A percentile compares a stretch with the other conserved stretches of the same genome.
phyloP scores from a whole-genome alignment of 805 yeast genomes.

The Candida alai region DNA sequence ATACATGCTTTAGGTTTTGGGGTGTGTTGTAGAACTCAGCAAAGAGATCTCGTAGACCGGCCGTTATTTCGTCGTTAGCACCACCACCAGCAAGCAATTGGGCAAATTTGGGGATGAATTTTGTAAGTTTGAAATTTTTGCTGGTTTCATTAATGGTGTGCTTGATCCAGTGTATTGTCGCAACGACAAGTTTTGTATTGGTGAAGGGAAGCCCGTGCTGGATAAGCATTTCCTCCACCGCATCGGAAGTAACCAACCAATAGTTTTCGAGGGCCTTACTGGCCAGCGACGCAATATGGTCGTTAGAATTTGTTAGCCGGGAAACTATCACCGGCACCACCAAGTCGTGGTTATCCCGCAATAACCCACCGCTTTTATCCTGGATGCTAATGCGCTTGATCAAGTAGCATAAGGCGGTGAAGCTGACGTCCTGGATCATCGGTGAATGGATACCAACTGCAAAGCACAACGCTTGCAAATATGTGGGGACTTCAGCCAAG shows the following conservation, averaged over 20 bases:
- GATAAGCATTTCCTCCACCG: constrained; percentile 43
- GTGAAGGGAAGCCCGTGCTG: constrained; percentile 42
- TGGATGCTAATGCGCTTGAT: constrained; percentile 58
- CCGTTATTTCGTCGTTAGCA: constrained; percentile 12
- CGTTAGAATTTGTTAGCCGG: constrained; percentile 39
- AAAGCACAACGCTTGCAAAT: constrained; percentile 46
- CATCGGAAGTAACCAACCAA: constrained; percentile 49
- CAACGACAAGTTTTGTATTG: constrained; percentile 36
- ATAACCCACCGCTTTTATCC: constrained; percentile 37
- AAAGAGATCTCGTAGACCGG: constrained; percentile 19
- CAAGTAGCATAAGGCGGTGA: constrained; percentile 52
- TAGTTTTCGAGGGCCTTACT: constrained; percentile 49
- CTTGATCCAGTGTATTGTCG: constrained; percentile 42
- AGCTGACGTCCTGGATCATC: constrained; percentile 39
- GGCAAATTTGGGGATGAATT: constrained; percentile 24
- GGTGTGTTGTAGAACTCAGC: constrained; percentile 27
- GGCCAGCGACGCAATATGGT: constrained; percentile 29
- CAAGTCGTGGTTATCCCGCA: constrained; percentile 39
- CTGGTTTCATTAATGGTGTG: constrained; percentile 34
- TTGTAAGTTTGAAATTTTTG: constrained; percentile 28
- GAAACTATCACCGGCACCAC: constrained; percentile 52
- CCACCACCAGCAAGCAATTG: constrained; percentile 11
- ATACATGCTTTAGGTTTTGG: too few species aligned
- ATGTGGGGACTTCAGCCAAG: constrained; percentile 44
- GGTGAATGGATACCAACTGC: constrained; percentile 40